Evolutionary conservation across 2,329 filamentous ascomycete species (phyloP).

Genomic region (Neophaeococcomyces aloes): DNA sequence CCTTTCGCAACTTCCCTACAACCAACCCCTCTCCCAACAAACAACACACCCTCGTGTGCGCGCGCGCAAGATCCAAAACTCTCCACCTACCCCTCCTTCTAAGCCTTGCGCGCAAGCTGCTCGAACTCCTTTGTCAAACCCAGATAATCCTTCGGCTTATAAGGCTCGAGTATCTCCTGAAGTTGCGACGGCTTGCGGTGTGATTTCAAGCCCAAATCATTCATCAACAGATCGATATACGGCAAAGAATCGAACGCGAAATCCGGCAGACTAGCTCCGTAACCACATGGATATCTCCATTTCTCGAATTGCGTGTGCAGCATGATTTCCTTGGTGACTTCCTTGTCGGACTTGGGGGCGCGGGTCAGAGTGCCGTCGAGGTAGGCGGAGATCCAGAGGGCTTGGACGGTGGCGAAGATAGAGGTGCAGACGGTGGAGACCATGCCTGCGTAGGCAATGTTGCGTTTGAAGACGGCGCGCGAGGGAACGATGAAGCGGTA

Average conservation of each 20-base stretch:
- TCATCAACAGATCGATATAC: constrained; percentile 58
- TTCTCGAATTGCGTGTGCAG: constrained; percentile 58
- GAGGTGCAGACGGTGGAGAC: constrained; percentile 37
- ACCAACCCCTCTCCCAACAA: too few relatives aligned
- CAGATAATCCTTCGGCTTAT: constrained; percentile 32
- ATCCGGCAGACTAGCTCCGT: constrained; percentile 53
- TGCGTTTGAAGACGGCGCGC: constrained; percentile 24
- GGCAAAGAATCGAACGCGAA: constrained; percentile 68
- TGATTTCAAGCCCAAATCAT: constrained; percentile 52
- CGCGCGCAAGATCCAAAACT: too few relatives aligned
- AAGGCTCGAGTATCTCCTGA: constrained; percentile 29
- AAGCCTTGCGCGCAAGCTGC: too few relatives aligned
- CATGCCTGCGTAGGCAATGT: constrained; percentile 41
- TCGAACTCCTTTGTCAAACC: constrained; percentile 35
- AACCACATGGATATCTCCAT: constrained; percentile 58
- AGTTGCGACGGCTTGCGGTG: constrained; percentile 27
- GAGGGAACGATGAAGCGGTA: constrained; percentile 38
- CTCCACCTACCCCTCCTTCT: too few relatives aligned
- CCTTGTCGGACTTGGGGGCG: constrained; percentile 24
- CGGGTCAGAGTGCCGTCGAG: constrained; percentile 42
- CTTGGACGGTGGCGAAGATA: constrained; percentile 38
- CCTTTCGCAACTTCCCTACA: too few relatives aligned
- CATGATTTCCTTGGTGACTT: constrained; percentile 46
- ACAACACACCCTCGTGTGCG: too few relatives aligned
- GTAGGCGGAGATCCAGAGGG: constrained; percentile 57